Percentiles rank a stretch among this genome's conserved stretches.
Evolutionary conservation across 2,329 filamentous ascomycete species (phyloP).

Genomic region (Gyromitra esculenta): DNA sequence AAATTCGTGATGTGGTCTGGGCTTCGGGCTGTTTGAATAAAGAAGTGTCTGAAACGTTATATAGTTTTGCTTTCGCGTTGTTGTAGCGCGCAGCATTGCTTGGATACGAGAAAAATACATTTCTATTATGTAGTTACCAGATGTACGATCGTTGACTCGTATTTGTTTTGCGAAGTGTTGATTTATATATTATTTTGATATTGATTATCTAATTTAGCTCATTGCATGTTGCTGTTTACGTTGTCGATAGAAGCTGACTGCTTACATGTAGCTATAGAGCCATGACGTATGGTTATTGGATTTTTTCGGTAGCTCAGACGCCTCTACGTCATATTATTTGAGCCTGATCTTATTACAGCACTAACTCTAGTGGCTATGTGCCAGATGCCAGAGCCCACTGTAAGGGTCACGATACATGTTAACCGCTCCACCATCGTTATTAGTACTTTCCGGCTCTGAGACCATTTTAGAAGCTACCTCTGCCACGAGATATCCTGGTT

Average conservation of each 20-base stretch:
- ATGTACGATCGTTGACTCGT: background rate
- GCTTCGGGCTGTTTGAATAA: too few species aligned
- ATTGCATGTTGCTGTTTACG: background rate
- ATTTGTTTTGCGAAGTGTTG: background rate
- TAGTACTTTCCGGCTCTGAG: background rate
- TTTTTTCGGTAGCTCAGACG: background rate
- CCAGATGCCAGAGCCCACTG: slow-evolving; percentile 21
- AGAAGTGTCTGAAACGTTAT: background rate
- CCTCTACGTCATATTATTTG: background rate
- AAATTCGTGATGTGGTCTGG: too few species aligned
- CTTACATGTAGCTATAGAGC: background rate
- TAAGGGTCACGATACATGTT: slow-evolving; percentile 22
- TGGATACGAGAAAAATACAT: background rate
- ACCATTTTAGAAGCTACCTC: background rate
- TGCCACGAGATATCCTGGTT: background rate
- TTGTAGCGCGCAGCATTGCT: background rate
- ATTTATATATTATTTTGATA: background rate
- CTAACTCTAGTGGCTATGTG: background rate
- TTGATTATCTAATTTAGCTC: too few species aligned
- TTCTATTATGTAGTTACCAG: background rate
- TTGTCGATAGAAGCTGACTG: background rate
- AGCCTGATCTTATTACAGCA: background rate
- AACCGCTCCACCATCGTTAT: background rate
- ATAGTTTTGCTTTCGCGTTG: background rate
- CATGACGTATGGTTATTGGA: background rate